phyloP scores from a whole-genome alignment of 306 rosid genomes.

The Malus asiatica region DNA sequence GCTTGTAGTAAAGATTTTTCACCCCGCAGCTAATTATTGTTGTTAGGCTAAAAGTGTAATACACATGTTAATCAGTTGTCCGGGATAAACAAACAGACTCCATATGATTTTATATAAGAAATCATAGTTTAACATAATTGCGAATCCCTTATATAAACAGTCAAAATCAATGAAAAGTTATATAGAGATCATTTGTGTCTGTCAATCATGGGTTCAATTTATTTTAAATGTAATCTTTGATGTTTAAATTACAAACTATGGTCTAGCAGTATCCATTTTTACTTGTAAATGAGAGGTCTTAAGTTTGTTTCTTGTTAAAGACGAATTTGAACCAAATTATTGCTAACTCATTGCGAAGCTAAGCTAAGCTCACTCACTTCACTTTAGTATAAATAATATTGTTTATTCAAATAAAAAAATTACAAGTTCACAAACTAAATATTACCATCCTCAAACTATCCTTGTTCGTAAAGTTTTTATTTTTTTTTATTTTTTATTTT shows the following conservation, averaged over 20 bases:
- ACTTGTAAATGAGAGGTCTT: too few relatives aligned
- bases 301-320: fast-evolving
- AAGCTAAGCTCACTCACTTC: fast-evolving
- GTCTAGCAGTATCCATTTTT: too few relatives aligned
- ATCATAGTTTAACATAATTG: neutral
- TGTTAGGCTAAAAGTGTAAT: neutral
- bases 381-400: too few relatives aligned
- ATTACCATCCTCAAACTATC: neutral
- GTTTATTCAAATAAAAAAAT: neutral
- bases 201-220: neutral
- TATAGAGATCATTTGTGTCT: neutral
- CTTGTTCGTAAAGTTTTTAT: too few relatives aligned
- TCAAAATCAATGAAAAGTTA: neutral
- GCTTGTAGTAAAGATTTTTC: neutral
- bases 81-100: neutral
- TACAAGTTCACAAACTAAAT: neutral
- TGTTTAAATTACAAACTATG: neutral
- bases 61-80: neutral
- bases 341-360: too few relatives aligned
- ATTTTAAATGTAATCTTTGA: neutral
- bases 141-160: neutral
- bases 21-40: neutral
- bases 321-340: too few relatives aligned
- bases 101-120: neutral
- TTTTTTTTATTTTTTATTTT: too few relatives aligned